Evolutionary conservation across 495 filamentous ascomycete genomes (phyloP), one percentile per base, ranked within the genome.

Genomic region (Tetracladium marchalianum): DNA sequence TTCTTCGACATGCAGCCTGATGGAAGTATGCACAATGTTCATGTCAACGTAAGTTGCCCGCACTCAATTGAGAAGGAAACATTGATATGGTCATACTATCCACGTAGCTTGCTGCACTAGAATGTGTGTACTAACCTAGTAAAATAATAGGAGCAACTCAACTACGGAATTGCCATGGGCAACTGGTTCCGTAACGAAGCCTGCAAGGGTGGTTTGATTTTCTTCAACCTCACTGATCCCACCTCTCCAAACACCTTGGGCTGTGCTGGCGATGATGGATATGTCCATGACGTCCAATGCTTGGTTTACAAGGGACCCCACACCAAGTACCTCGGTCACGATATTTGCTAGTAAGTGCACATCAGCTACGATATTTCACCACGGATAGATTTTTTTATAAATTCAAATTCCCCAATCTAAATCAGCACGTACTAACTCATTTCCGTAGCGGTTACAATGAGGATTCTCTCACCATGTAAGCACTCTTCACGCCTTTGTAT

Each of bases 241-340:
- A 56, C 67, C 27, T 73, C 74, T 44, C 71, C 75, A n/a, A 66
- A 59, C 0, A 68, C 58, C 5, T 65, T 72, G 0, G 75, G 76
- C 1, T 80, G 76, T 55, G 69, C 66, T 19, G 55, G 62, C 11
- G 54, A 61, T 13, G 76, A 78, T 58, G 76, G 74, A 45, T 80
- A 80, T 53, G 73, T 78, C 13, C 76, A 79, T 51, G 76, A 79
- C 51, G 75, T 76, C 0, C 77, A 80, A 55, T 80, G 77, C 51
- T 56, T 81, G 19, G 57, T 73, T 47, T 81, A 80, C 66, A 65
- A 64, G 18, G 77, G 76, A 8, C 77, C 77, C 9, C 67, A 74
- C 54, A 60, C 57, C 42, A 65, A 66, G 49, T 80, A 73, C 59
- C 41, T 57, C 4, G 73, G 71, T 31, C 63, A 60, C 16, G 74